Evolutionary conservation across 192 early-diverging fungal genomes (phyloP).

Genomic region (Linnemannia elongata): DNA sequence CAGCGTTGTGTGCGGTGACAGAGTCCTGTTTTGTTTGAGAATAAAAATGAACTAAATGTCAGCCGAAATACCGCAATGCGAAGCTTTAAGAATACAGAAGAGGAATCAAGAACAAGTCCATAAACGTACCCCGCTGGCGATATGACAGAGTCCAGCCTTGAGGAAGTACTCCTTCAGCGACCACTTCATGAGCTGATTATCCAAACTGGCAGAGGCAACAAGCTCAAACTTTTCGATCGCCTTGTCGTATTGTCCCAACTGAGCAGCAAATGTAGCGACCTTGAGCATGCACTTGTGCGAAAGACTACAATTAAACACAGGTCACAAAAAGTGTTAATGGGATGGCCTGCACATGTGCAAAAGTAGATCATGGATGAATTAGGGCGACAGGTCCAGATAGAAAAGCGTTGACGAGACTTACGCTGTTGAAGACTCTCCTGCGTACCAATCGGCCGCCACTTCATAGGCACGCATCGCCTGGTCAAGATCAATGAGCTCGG

Average conservation of each 20-base stretch:
- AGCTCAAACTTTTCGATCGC: slow-evolving; percentile 93
- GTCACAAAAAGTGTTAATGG: not conserved
- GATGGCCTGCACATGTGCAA: not conserved
- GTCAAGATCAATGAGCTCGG: slow-evolving; percentile 82
- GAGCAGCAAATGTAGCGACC: slow-evolving; percentile 91
- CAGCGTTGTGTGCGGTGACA: slow-evolving; percentile 77
- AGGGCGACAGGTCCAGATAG: not conserved
- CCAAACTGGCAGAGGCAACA: slow-evolving; percentile 85
- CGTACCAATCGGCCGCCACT: slow-evolving; percentile 93
- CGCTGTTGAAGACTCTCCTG: slow-evolving; percentile 91
- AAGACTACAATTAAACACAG: slow-evolving; percentile 63
- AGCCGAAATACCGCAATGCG: slow-evolving; percentile 20
- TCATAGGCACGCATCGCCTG: slow-evolving; percentile 91
- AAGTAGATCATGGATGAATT: not conserved
- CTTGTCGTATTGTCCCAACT: slow-evolving; percentile 88
- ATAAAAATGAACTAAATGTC: not conserved
- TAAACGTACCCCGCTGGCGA: slow-evolving; percentile 79
- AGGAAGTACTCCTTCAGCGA: slow-evolving; percentile 97
- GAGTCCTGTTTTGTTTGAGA: slow-evolving; percentile 69
- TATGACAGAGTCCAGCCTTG: slow-evolving; percentile 93
- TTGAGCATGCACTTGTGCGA: slow-evolving; percentile 93
- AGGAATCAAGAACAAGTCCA: slow-evolving; percentile 1
- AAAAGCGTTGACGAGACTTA: too few species aligned
- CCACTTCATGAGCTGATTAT: slow-evolving; percentile 95
- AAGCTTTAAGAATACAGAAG: not conserved